These are phyloP conservation scores for Phytophthora hybrid DNA, from an alignment of 352 stramenopile genomes.

Conservation along the genomic window DNA sequence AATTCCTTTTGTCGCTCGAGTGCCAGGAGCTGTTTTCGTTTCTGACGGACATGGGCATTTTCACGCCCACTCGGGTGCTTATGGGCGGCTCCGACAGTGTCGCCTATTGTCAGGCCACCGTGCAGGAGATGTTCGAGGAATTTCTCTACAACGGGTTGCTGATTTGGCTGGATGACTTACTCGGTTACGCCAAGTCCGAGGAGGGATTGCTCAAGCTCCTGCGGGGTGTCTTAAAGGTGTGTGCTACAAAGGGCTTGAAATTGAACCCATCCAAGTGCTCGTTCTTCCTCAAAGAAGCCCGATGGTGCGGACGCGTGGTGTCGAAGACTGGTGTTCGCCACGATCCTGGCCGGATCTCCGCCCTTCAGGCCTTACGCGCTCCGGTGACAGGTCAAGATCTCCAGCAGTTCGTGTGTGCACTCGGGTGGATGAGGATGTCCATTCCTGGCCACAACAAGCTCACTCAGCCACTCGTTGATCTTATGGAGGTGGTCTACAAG, in stretches of 20 bases:
- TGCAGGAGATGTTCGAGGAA: conserved; percentile 21
- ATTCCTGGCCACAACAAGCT: conserved; percentile 8
- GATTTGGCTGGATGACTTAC: conserved; percentile 20
- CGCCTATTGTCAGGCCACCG: conserved; percentile 2
- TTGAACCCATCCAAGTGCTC: conserved; percentile 4
- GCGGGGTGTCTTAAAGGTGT: background rate
- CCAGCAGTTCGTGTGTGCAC: conserved; percentile 18
- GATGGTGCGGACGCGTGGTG: conserved; percentile 13
- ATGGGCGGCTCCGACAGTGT: conserved; percentile 22
- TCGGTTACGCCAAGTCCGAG: background rate
- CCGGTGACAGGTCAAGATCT: conserved; percentile 8
- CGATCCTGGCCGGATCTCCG: conserved; percentile 1
- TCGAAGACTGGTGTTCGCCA: conserved; percentile 6
- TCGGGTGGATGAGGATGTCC: conserved; percentile 3
- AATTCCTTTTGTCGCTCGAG: conserved; percentile 12
- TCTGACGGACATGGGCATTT: conserved; percentile 11
- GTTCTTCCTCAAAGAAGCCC: too few species aligned
- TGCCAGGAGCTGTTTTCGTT: conserved; percentile 19
- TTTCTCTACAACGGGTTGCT: conserved; percentile 18
- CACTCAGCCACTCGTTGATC: background rate
- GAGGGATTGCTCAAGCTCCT: too few species aligned
- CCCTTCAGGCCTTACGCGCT: background rate
- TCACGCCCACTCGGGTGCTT: conserved; percentile 9
- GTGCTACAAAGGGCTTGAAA: background rate
- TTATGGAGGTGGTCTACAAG: conserved; percentile 14